phyloP scores from a whole-genome alignment of 2,329 filamentous ascomycete genomes.

The Fusarium denticulatum region DNA sequence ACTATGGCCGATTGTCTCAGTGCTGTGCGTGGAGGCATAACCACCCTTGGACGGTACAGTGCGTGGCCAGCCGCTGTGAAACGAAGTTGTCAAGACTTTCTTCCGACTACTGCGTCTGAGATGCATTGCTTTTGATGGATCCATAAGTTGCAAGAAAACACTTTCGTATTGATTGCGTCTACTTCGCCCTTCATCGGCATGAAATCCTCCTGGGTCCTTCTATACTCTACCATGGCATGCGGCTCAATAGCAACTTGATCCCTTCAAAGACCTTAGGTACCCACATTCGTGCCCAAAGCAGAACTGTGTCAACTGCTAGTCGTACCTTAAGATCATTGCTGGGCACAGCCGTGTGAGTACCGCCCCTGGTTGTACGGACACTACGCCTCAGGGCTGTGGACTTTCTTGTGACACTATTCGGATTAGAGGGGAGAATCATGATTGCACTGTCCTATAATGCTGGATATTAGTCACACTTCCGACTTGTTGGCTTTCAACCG shows the following conservation, averaged over 20 bases:
- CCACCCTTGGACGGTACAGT: not conserved
- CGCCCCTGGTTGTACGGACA: not conserved
- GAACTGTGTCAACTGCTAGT: not conserved
- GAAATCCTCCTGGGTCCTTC: not conserved
- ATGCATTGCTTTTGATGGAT: not conserved
- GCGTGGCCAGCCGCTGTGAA: not conserved
- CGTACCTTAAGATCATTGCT: not conserved
- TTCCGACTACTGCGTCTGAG: not conserved
- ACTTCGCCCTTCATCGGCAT: not conserved
- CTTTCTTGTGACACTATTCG: not conserved
- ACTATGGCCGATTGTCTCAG: not conserved
- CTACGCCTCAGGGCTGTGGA: conserved; percentile 2
- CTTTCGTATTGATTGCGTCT: not conserved
- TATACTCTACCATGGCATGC: conserved; percentile 18
- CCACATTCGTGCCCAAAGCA: conserved; percentile 10
- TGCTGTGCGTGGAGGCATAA: not conserved
- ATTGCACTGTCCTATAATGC: not conserved
- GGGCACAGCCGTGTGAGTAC: not conserved
- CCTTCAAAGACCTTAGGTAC: conserved; percentile 2
- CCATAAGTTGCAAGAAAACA: not conserved
- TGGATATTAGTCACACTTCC: not conserved
- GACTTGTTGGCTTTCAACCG: not conserved
- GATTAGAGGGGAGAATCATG: not conserved
- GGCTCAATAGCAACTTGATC: conserved; percentile 16
- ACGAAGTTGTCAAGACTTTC: not conserved